Evolutionary conservation across 139 green algal species (phyloP).

Genomic region (Pseudopediastrum boryanum): DNA sequence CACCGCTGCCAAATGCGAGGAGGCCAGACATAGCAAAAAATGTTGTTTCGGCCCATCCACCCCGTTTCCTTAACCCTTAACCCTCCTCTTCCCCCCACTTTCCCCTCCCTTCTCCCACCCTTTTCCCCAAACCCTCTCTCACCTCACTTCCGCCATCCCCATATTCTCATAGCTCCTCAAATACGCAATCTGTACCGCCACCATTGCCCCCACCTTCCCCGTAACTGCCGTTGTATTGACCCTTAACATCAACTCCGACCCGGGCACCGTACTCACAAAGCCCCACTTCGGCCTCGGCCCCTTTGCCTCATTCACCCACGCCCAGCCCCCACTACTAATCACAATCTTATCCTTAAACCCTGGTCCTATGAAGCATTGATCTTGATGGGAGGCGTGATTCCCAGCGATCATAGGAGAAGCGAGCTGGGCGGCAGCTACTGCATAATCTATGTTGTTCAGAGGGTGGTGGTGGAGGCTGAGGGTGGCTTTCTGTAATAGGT

Average conservation of each 20-base stretch:
- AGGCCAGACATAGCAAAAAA: too few species aligned
- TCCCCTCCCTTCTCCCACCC: too few species aligned
- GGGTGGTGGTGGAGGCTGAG: slow-evolving; percentile 12
- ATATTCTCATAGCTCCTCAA: slow-evolving; percentile 39
- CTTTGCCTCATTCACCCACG: slow-evolving; percentile 41
- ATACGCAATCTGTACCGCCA: slow-evolving; percentile 43
- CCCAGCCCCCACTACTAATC: slow-evolving; percentile 2
- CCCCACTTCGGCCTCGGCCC: slow-evolving; percentile 37
- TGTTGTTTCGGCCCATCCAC: too few species aligned
- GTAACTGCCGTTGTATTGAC: slow-evolving; percentile 28
- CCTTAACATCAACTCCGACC: slow-evolving; percentile 20
- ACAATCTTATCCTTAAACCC: slow-evolving; percentile 33
- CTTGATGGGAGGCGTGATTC: slow-evolving; percentile 11
- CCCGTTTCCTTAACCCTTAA: too few species aligned
- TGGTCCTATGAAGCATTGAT: slow-evolving; percentile 37
- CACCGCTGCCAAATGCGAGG: too few species aligned
- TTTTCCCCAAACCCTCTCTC: too few species aligned
- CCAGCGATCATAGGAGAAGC: slow-evolving; percentile 36
- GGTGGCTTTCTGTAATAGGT: slow-evolving; percentile 12
- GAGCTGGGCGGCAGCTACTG: neutral
- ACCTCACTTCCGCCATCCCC: slow-evolving; percentile 34
- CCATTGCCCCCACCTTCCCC: neutral
- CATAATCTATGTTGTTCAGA: neutral
- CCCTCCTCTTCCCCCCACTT: too few species aligned
- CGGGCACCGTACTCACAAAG: slow-evolving; percentile 30